A percentile compares a stretch with the other conserved stretches of the same genome.
Evolutionary conservation across 2,329 filamentous ascomycete genomes (phyloP).

Genomic region (Fusarium clavum): DNA sequence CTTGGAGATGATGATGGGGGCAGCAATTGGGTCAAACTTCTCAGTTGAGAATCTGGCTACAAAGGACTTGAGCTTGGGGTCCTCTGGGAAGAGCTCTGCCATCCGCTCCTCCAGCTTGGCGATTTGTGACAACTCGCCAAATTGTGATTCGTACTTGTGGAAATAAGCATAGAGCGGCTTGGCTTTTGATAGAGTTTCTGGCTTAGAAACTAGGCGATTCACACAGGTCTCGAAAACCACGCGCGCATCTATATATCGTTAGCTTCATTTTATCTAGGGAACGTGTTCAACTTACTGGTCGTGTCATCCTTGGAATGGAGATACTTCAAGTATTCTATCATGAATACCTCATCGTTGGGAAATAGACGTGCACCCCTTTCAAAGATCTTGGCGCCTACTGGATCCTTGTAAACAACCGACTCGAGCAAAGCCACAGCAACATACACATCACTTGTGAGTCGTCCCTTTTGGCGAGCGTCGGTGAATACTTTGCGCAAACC

Average conservation of each 20-base stretch:
- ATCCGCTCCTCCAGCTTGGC: slow-evolving; percentile 92
- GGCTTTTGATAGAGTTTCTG: slow-evolving; percentile 78
- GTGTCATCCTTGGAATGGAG: slow-evolving; percentile 91
- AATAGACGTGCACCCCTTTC: slow-evolving; percentile 94
- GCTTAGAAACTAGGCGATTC: slow-evolving; percentile 80
- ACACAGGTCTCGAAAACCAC: slow-evolving; percentile 97
- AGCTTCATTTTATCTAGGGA: slow-evolving; percentile 16
- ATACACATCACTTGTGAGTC: slow-evolving; percentile 94
- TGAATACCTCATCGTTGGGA: slow-evolving; percentile 91
- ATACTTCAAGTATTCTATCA: slow-evolving; percentile 96
- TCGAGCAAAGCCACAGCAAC: slow-evolving; percentile 93
- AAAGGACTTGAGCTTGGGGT: slow-evolving; percentile 81
- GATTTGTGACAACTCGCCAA: slow-evolving; percentile 91
- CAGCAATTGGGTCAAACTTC: slow-evolving; percentile 82
- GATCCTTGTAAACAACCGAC: slow-evolving; percentile 94
- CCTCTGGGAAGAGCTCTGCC: slow-evolving; percentile 91
- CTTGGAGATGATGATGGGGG: slow-evolving; percentile 87
- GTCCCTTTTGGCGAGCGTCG: slow-evolving; percentile 87
- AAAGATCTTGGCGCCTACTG: slow-evolving; percentile 93
- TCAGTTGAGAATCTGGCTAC: slow-evolving; percentile 76
- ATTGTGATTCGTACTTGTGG: slow-evolving; percentile 94
- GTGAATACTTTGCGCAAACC: slow-evolving; percentile 90
- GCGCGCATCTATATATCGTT: slow-evolving; percentile 75
- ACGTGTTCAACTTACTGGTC: slow-evolving; percentile 74
- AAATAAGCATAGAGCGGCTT: slow-evolving; percentile 92